Conservation (phyloP, 2,329 filamentous ascomycete genomes). For the Fusarium nygamai region DNA sequence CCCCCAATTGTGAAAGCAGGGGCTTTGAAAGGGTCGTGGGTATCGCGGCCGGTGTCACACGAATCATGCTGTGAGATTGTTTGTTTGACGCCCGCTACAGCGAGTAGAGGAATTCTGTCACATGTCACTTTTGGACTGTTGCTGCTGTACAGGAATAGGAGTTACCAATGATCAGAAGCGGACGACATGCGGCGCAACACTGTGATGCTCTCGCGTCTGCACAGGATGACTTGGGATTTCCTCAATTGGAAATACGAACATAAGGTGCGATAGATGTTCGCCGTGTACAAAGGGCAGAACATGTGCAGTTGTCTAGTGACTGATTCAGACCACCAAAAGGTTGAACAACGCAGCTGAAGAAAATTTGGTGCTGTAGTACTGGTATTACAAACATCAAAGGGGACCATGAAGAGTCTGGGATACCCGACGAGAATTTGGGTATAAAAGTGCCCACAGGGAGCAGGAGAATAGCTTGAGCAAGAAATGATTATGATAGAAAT, state of each 20-base stretch:
- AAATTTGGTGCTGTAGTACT: not conserved
- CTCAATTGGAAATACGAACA: not conserved
- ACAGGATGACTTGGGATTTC: not conserved
- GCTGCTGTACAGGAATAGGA: fast-evolving
- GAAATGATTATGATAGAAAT: not conserved
- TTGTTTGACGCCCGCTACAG: no score
- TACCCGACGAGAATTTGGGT: fast-evolving
- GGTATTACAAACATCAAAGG: fast-evolving
- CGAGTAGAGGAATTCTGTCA: not conserved
- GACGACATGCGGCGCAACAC: not conserved
- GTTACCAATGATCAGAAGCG: not conserved
- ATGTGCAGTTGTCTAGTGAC: no score
- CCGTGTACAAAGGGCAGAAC: no score
- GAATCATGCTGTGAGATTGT: not conserved
- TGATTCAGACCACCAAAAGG: no score
- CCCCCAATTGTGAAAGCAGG: not conserved
- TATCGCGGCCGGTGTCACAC: not conserved
- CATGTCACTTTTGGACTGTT: not conserved
- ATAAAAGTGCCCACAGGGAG: not conserved
- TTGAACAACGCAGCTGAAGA: not conserved
- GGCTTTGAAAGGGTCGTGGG: not conserved
- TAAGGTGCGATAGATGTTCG: no score
- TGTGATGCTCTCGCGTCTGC: not conserved
- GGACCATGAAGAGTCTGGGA: fast-evolving
- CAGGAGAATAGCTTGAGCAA: no score